A percentile compares a stretch with the other conserved stretches of the same genome.
Evolutionary conservation across 352 stramenopile genomes (phyloP).

Genomic region (Pelagophyceae sp.): DNA sequence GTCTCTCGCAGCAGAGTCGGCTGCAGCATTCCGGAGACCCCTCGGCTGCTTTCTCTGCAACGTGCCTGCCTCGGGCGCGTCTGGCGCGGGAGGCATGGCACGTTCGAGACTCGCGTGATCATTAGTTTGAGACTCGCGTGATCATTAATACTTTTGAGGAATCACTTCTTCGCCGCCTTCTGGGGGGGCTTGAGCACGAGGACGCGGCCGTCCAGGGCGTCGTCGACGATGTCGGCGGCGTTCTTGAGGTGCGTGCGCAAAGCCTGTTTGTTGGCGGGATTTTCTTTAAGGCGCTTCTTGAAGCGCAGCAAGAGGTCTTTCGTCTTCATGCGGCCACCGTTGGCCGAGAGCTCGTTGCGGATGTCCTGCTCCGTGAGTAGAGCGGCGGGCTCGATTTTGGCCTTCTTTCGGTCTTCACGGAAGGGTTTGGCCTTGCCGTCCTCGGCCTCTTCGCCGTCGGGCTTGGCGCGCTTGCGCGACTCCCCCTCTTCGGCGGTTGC

Average conservation of each 20-base stretch:
- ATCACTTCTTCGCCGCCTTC: too few species aligned
- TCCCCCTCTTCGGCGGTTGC: neutral
- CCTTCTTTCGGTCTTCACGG: neutral
- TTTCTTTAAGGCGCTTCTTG: constrained; percentile 5
- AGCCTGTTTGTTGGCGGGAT: neutral
- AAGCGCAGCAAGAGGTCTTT: neutral
- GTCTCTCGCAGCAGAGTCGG: too few species aligned
- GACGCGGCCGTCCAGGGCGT: neutral
- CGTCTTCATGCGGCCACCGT: constrained; percentile 5
- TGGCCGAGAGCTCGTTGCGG: neutral
- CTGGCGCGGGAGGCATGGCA: too few species aligned
- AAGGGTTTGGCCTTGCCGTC: neutral
- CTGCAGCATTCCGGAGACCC: too few species aligned
- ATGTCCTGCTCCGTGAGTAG: neutral
- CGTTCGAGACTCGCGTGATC: too few species aligned
- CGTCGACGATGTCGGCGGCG: constrained; percentile 1
- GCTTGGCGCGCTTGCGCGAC: neutral
- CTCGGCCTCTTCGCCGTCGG: neutral
- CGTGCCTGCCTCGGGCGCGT: too few species aligned
- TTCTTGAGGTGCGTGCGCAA: neutral
- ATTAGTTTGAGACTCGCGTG: too few species aligned
- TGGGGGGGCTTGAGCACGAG: neutral
- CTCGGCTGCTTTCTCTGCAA: too few species aligned
- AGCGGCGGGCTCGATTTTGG: neutral
- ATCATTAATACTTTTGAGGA: too few species aligned